Base-by-base conservation (phyloP, 495 filamentous ascomycete species). In the Platismatia glauca region DNA sequence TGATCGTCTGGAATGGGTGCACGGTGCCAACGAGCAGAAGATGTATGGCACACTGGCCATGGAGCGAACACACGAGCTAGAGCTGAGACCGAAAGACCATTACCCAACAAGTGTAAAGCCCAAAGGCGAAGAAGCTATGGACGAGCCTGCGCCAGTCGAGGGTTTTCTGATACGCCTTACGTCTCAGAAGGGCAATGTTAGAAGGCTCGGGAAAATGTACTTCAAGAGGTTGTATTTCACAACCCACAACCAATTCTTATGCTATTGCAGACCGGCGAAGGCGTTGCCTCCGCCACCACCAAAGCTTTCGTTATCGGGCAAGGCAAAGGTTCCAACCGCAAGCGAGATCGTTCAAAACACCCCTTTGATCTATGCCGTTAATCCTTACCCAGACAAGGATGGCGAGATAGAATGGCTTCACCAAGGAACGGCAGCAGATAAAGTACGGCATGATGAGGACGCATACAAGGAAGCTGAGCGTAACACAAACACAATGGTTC, bases 41-140 rank as follows among this genome's bases (percentile, higher is more conserved):
- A 90, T 90, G 87, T 88, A 89, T 66, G 87, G 87, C 7, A 81
- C 85, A 0, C 81, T 90, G 18, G 87, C 82, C 29, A 89, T 90
- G 87, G 76, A 83, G 66, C 82, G 78, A 48, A 86, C 87, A 0
- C 87, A 90, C 70, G 87, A 90, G 34, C 82, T 90, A 43, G 87
- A 90, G 71, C 72, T 90, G 41, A 78, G 87, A 22, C 87, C 87
- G 13, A 87, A 87, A 64, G 72, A 80, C 53, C 87, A 90, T 68
- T 90, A 89, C 64, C 78, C 83, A 11, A 86, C 85, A n/a, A 71
- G 68, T 12, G 73, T 77, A 2, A 76, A 73, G 33, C 86, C 87
- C 12, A 87, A 87, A 63, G 72, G 80, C 55, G 87, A 90, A 68
- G 89, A 89, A 63, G 77, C 84, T 65, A 76, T 76, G 67, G 74